Evolutionary conservation across 441 rosid species (phyloP).

Genomic region (Rhodomyrtus psidioides): DNA sequence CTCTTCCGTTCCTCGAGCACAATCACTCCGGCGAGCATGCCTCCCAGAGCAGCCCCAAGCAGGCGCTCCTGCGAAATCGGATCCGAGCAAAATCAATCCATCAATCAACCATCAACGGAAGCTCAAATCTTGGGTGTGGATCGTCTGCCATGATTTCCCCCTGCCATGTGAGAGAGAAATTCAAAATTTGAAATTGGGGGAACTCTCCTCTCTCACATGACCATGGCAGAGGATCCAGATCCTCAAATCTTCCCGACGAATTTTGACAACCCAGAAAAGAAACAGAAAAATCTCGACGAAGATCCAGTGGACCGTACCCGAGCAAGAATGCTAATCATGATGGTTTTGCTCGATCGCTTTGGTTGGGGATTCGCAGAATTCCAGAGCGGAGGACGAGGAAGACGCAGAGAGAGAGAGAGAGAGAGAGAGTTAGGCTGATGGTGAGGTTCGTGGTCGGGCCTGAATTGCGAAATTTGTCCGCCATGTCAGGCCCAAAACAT

Average conservation of each 20-base stretch:
- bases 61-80: slow-evolving; percentile 46
- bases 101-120: neutral
- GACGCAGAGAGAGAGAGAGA: neutral
- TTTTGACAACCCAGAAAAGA: neutral
- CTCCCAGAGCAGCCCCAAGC: slow-evolving; percentile 70
- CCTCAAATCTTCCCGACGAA: neutral
- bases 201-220: too few species aligned
- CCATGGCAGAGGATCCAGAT: too few species aligned
- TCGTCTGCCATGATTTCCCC: too few species aligned
- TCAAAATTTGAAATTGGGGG: too few species aligned
- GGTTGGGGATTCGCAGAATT: neutral
- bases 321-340: slow-evolving; percentile 62
- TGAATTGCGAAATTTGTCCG: neutral
- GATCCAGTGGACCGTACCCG: slow-evolving; percentile 31
- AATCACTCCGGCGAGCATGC: slow-evolving; percentile 38
- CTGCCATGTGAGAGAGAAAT: too few species aligned
- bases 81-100: neutral
- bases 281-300: neutral
- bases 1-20: slow-evolving; percentile 59
- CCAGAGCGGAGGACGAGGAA: neutral
- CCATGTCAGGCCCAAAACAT: neutral
- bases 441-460: neutral
- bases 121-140: neutral
- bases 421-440: neutral
- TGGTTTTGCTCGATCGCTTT: neutral